Base-by-base conservation (phyloP, 371 early-diverging fungal genomes). In the Nematocida sp. region DNA sequence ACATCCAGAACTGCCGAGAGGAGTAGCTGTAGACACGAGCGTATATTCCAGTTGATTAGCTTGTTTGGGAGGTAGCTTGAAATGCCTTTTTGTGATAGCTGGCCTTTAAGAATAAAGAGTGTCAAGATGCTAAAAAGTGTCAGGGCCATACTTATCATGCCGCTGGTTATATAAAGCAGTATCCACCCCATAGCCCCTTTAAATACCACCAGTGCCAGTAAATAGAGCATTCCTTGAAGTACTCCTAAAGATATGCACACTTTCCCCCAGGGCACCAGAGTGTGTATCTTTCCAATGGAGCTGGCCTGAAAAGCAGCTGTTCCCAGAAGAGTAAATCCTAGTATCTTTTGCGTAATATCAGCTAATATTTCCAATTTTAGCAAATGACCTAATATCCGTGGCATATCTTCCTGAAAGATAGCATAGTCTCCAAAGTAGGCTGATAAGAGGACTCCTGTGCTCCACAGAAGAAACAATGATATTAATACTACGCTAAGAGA, bases 401-500 rank as follows among this genome's bases (percentile, higher is more conserved):
- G 15, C 45, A 53, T 34, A n/a, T 17, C 67, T 9, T 9, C 0
- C 53, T 57, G 17, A 32, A 70, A 70, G 7, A 70, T 15, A 17
- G n/a, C 32, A 31, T 58, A 70, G 0, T 1, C 27, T 25, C 74
- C 74, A 35, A 60, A 61, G 31, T 70, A 70, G n/a, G 67, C 38
- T 17, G 34, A 58, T 17, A 70, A 4, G n/a, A 57, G 37, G 15
- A 49, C 40, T 7, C 74, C 74, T 11, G 19, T 15, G 25, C 67
- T 57, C 74, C 74, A 70, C 31, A 70, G 21, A 29, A 60, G 41
- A 60, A 62, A 70, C 11, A 70, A 49, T 3, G 74, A 70, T 5
- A 47, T 70, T 40, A 61, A 31, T 9, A 70, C 48, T 11, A 70
- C 74, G 11, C 49, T 15, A 49, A 37, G 25, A 13, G 51, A 19